Conservation (phyloP, 2,329 filamentous ascomycete genomes). For the Sordariomycetes sp. region DNA sequence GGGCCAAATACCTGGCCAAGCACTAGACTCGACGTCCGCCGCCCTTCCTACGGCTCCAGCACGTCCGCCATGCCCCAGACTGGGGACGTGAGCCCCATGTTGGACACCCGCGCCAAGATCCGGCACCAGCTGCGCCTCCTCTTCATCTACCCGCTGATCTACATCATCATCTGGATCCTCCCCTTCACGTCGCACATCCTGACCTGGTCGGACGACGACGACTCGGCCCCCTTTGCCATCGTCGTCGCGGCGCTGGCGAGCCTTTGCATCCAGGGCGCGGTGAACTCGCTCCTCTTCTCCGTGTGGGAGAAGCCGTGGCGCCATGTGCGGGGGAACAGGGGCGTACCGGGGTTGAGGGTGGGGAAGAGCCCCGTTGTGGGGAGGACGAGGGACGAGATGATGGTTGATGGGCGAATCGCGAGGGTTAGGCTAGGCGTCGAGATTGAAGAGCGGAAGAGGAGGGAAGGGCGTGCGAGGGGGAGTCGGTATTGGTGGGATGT, state of each 20-base stretch:
- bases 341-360: neutral
- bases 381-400: conserved; percentile 37
- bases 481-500: conserved; percentile 25
- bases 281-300: conserved; percentile 56
- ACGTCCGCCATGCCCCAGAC: conserved; percentile 8
- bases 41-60: conserved; percentile 7
- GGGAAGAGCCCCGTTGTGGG: conserved; percentile 16
- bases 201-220: conserved; percentile 30
- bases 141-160: conserved; percentile 65
- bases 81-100: conserved; percentile 14
- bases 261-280: conserved; percentile 51
- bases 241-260: conserved; percentile 40
- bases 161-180: conserved; percentile 58
- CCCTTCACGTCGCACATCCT: conserved; percentile 55
- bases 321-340: conserved; percentile 6
- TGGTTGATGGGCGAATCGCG: conserved; percentile 33
- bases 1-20: neutral
- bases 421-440: conserved; percentile 34
- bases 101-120: conserved; percentile 37
- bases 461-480: conserved; percentile 8
- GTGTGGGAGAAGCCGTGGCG: conserved; percentile 59
- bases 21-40: neutral
- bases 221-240: conserved; percentile 35
- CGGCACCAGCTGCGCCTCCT: conserved; percentile 56
- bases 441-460: conserved; percentile 19